These are phyloP conservation scores for Kwoniella dejecticola DNA, from an alignment of 768 basidiomycete genomes.

Conservation along the genomic window DNA sequence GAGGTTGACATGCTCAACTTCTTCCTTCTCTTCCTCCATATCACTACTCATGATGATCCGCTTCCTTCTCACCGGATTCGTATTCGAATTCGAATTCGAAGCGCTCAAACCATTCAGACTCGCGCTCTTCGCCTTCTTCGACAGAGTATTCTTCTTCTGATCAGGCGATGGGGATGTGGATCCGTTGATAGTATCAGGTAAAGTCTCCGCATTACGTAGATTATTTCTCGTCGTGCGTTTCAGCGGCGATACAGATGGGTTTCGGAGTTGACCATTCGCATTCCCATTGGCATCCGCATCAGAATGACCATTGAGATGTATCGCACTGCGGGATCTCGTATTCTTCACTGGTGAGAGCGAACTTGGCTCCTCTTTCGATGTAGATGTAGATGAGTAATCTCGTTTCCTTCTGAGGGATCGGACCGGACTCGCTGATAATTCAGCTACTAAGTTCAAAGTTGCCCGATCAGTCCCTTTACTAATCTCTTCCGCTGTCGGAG, in stretches of 20 bases:
- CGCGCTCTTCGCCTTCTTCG: background rate
- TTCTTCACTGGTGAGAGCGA: slow-evolving; percentile 10
- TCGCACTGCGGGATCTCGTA: background rate
- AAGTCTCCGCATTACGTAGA: background rate
- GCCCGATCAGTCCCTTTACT: slow-evolving; percentile 38
- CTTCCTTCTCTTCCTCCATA: slow-evolving; percentile 13
- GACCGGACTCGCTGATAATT: slow-evolving; percentile 25
- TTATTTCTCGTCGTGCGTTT: background rate
- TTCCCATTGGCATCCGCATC: slow-evolving; percentile 1
- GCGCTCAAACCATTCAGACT: background rate
- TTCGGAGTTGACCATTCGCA: background rate
- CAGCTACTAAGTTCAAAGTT: slow-evolving; percentile 39
- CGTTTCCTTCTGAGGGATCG: slow-evolving; percentile 27
- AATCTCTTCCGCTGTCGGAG: slow-evolving; percentile 1
- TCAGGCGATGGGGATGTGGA: too few relatives aligned
- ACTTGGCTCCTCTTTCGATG: background rate
- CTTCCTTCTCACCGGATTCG: background rate
- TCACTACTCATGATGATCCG: slow-evolving; percentile 7
- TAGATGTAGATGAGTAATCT: background rate
- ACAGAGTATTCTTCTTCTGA: too few relatives aligned
- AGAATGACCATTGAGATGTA: background rate
- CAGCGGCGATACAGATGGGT: background rate
- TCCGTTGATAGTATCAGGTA: background rate
- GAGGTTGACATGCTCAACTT: slow-evolving; percentile 1
- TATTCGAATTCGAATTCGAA: background rate